Evolutionary conservation across 2,329 filamentous ascomycete species (phyloP).

Genomic region (Didymosphaeria variabile): DNA sequence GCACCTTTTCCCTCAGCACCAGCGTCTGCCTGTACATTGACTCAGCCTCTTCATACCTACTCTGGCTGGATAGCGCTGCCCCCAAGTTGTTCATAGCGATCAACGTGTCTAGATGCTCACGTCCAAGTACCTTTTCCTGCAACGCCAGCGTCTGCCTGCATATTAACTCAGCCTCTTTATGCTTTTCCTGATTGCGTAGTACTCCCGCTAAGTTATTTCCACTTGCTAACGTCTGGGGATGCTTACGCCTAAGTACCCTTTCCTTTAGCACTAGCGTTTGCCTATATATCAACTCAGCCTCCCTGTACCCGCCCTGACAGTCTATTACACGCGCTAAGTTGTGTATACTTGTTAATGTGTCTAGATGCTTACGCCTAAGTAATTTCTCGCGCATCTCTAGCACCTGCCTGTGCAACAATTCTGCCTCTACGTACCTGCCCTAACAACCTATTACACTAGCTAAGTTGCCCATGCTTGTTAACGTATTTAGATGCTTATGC

Average conservation of each 20-base stretch:
- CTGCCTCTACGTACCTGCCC: neutral
- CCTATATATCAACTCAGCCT: neutral
- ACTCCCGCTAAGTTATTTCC: neutral
- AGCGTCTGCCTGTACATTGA: neutral
- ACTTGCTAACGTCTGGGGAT: neutral
- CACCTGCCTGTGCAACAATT: neutral
- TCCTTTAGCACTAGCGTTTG: neutral
- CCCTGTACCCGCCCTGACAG: neutral
- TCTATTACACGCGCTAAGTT: neutral
- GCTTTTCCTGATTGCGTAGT: too few relatives aligned
- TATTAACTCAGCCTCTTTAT: neutral
- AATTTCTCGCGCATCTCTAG: neutral
- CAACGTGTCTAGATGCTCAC: too few relatives aligned
- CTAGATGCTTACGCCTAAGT: neutral
- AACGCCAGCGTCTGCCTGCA: neutral
- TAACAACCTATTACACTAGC: neutral
- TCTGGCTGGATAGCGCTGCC: too few relatives aligned
- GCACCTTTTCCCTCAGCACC: neutral
- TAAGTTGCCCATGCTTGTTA: neutral
- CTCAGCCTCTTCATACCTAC: neutral
- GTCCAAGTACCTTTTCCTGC: neutral
- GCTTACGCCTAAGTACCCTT: neutral
- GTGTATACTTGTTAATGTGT: neutral
- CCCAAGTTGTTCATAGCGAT: too few relatives aligned
- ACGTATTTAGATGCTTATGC: neutral